These are phyloP conservation scores for Microcyclospora tardicrescens DNA, from an alignment of 2,329 filamentous ascomycete genomes.

Conservation along the genomic window DNA sequence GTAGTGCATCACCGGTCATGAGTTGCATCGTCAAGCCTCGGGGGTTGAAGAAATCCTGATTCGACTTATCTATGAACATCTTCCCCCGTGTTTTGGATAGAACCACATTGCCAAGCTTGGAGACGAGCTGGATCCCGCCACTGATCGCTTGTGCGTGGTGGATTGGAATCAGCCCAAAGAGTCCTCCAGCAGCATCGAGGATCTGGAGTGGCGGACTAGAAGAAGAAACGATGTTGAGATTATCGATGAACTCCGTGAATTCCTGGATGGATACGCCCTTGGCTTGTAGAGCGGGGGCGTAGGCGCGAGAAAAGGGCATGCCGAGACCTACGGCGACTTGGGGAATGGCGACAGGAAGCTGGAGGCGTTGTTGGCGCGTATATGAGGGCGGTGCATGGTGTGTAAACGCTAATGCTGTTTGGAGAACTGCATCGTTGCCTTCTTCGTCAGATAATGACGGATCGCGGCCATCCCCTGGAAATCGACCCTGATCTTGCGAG, in stretches of 20 bases:
- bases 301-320: slow-evolving; percentile 1
- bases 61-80: slow-evolving; percentile 7
- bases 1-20: slow-evolving; percentile 1
- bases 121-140: slow-evolving; percentile 8
- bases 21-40: slow-evolving; percentile 3
- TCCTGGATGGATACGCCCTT: slow-evolving; percentile 5
- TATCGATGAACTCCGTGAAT: slow-evolving; percentile 15
- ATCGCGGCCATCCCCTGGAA: too few species aligned
- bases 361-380: not conserved
- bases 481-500: too few species aligned
- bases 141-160: slow-evolving; percentile 10
- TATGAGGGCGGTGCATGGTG: not conserved
- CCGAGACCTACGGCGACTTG: slow-evolving; percentile 1
- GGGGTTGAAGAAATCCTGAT: slow-evolving; percentile 8
- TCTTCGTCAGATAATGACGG: too few species aligned
- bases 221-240: slow-evolving; percentile 14
- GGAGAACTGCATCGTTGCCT: not conserved
- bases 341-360: slow-evolving; percentile 2
- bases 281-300: not conserved
- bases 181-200: slow-evolving; percentile 9
- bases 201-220: slow-evolving; percentile 15
- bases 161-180: slow-evolving; percentile 10
- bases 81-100: slow-evolving; percentile 2
- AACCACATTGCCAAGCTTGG: slow-evolving; percentile 5
- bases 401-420: not conserved